Conservation (phyloP, 1,139 yeast genomes). For the Candida frijolesensis region DNA sequence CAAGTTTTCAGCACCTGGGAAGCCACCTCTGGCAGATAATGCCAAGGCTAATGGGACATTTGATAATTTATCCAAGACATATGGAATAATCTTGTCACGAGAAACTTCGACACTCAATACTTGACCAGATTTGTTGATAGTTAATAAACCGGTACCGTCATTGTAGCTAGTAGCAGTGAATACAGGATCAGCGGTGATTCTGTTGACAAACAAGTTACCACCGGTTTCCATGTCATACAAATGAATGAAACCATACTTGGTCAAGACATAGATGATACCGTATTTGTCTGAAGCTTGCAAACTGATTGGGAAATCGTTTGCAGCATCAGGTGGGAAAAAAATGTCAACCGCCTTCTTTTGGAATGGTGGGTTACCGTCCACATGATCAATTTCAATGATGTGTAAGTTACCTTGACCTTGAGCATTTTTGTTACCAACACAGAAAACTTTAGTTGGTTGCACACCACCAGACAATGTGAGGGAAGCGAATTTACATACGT, state of each 20-base stretch:
- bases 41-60: slow-evolving; percentile 87
- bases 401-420: slow-evolving; percentile 87
- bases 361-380: slow-evolving; percentile 81
- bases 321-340: slow-evolving; percentile 95
- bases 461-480: slow-evolving; percentile 74
- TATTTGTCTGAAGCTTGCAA: slow-evolving; percentile 83
- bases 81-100: slow-evolving; percentile 83
- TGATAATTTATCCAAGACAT: slow-evolving; percentile 81
- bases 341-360: slow-evolving; percentile 89
- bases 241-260: slow-evolving; percentile 96
- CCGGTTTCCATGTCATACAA: slow-evolving; percentile 93
- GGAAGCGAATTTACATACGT: slow-evolving; percentile 87
- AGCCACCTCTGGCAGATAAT: slow-evolving; percentile 92
- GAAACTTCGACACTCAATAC: slow-evolving; percentile 91
- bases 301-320: slow-evolving; percentile 95
- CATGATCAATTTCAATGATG: slow-evolving; percentile 95
- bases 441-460: slow-evolving; percentile 81
- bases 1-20: slow-evolving; percentile 94
- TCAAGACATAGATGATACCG: slow-evolving; percentile 85
- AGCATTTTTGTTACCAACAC: slow-evolving; percentile 85
- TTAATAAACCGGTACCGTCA: slow-evolving; percentile 79
- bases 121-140: slow-evolving; percentile 94
- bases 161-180: slow-evolving; percentile 85
- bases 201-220: slow-evolving; percentile 88
- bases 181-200: slow-evolving; percentile 95